Conservation (phyloP, 2,329 filamentous ascomycete genomes). For the Colletotrichum eremochloae region DNA sequence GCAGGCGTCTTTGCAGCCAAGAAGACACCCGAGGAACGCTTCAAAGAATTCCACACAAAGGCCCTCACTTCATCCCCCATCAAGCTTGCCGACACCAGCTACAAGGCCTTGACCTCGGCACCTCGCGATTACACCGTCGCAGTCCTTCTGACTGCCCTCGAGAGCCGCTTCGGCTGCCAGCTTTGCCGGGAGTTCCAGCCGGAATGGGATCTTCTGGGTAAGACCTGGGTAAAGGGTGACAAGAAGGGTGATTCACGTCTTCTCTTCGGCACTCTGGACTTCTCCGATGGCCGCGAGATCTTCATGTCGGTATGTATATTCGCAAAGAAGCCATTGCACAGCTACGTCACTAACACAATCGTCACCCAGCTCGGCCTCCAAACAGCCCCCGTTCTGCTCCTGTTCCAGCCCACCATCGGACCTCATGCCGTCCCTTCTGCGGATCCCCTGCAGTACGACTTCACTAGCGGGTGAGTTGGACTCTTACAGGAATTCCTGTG, state of each 20-base stretch:
- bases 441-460: conserved; percentile 86
- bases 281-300: conserved; percentile 82
- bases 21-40: conserved; percentile 74
- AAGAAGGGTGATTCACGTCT: conserved; percentile 79
- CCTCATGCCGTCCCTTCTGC: conserved; percentile 79
- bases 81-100: conserved; percentile 82
- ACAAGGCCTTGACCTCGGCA: conserved; percentile 79
- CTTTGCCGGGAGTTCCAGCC: conserved; percentile 93
- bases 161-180: conserved; percentile 84
- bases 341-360: conserved; percentile 25
- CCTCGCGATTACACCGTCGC: conserved; percentile 88
- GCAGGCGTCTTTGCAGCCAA: conserved; percentile 73
- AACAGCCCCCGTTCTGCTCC: conserved; percentile 90
- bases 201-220: conserved; percentile 89
- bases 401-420: conserved; percentile 88
- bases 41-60: conserved; percentile 78
- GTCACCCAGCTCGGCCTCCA: conserved; percentile 83
- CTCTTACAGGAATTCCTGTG: conserved; percentile 4
- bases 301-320: conserved; percentile 83
- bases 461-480: conserved; percentile 77
- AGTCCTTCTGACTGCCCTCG: conserved; percentile 88
- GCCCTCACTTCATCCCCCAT: conserved; percentile 75
- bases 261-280: conserved; percentile 89
- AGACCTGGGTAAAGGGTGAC: conserved; percentile 90
- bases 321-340: background rate